Base-by-base conservation (phyloP, 1,284 basidiomycete genomes). In the Boletus sp. region DNA sequence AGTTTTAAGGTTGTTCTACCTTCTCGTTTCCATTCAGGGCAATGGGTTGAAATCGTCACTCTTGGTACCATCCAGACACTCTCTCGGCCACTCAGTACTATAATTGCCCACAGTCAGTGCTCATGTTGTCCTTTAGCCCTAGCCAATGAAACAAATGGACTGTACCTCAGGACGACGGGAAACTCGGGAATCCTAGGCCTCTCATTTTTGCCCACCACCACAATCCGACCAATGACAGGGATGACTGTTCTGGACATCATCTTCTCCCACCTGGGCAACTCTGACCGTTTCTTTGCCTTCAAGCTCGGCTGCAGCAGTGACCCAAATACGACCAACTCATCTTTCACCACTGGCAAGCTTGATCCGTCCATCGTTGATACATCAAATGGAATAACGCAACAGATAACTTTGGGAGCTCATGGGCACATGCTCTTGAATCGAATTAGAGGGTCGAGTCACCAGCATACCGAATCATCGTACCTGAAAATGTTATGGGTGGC, bases 171-270 rank as follows among this genome's bases (percentile, higher is more conserved):
- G 21, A 71, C 70, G 21, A 81, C 79, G 1, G 81, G 79, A n/a
- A 81, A 82, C 64, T 85, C 84, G 52, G 85, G 85, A 6, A 83
- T 87, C 38, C 71, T 86, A 31, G 85, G 85, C 9, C 78, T 87
- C 37, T 76, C 80, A 4, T 86, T 87, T 67, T 72, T 82, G 8
- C 71, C 76, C 21, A 75, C 78, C 52, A 81, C 83, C 6, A 74
- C 81, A n/a, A 85, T 87, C 31, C 67, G 76, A 40, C 67, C 74
- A 33, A 79, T 76, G 1, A 64, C 73, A 27, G 85, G 85, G 30
- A 73, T 70, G 17, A 80, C 81, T 13, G 56, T 85, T 23, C 74
- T 83, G 4, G 76, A 81, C 52, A 87, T 84, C 64, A 65, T 86
- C 27, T 78, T 86, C 56, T 72, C 79, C 9, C 72, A 76, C 56